Evolutionary conservation across 306 rosid species (phyloP), one percentile per base, ranked within the genome.

Genomic region (Begonia masoniana): DNA sequence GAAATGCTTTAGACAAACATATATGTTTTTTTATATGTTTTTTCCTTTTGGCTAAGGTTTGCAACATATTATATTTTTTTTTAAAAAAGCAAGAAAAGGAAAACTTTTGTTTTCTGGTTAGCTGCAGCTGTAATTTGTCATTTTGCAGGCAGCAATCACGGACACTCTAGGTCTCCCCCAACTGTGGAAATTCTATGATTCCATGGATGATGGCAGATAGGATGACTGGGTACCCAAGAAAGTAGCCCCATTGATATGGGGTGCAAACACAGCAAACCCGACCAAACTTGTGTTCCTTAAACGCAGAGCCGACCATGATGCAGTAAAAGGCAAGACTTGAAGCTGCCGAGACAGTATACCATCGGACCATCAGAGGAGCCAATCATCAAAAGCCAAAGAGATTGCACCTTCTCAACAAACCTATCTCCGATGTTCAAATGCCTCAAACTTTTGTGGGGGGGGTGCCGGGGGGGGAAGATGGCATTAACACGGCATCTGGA

Each of bases 81-180:
- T 1, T 26, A 26, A 26, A 26, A 26, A 26, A 17, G 1, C 1
- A 17, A 17, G 19, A 17, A 17, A 17, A 1, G 1, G 19, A 17
- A 17, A 17, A 17, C 19, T n/a, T 26, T 26, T 6, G 6, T 26
- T 26, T 26, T 26, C 6, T n/a, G n/a, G n/a, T n/a, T n/a, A n/a
- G 24, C 24, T 61, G 50, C n/a, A 56, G 59, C 65, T 73, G 64
- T n/a, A n/a, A 66, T 61, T 62, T 64, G 51, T 68, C 50, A 74
- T 43, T 62, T 13, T 75, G 69, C 77, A 91, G 94, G 85, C 76
- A 42, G 71, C 72, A 39, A 75, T 91, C 58, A 66, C 60, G 47
- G 96, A 91, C 50, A 77, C 79, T 58, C 11, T 83, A 54, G 97
- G 83, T 60, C 85, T 81, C n/a, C 67, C 99, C 96, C 35, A 83